Conservation (phyloP, 768 basidiomycete genomes). For the Suillus spraguei region DNA sequence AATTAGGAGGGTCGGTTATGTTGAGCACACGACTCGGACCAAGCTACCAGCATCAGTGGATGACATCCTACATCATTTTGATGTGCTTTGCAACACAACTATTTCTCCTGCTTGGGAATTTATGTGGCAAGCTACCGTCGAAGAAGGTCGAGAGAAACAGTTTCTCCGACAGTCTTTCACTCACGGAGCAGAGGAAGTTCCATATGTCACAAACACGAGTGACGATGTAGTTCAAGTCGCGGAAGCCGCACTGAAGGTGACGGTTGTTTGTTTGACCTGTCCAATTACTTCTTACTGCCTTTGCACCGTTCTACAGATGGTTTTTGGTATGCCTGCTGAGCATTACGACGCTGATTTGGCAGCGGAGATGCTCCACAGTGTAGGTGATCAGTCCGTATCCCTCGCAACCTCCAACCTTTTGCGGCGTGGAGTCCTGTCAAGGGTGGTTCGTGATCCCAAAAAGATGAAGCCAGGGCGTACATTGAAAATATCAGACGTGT, state of each 20-base stretch:
- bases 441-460: slow-evolving; percentile 60
- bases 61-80: slow-evolving; percentile 47
- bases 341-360: slow-evolving; percentile 65
- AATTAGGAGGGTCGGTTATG: slow-evolving; percentile 63
- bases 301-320: slow-evolving; percentile 57
- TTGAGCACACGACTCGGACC: slow-evolving; percentile 41
- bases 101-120: slow-evolving; percentile 64
- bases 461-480: slow-evolving; percentile 72
- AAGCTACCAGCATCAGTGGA: slow-evolving; percentile 47
- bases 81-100: slow-evolving; percentile 49
- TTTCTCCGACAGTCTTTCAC: slow-evolving; percentile 60
- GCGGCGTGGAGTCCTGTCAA: slow-evolving; percentile 66
- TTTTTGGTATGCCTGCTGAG: slow-evolving; percentile 71
- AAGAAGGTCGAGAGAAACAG: slow-evolving; percentile 76
- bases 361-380: slow-evolving; percentile 53
- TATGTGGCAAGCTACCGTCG: slow-evolving; percentile 70
- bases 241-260: slow-evolving; percentile 74
- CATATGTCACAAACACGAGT: slow-evolving; percentile 14
- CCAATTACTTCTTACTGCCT: background rate
- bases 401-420: slow-evolving; percentile 62
- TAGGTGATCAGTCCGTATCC: slow-evolving; percentile 58
- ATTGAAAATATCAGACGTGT: slow-evolving; percentile 78
- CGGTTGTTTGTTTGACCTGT: background rate
- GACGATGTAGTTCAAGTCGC: slow-evolving; percentile 53
- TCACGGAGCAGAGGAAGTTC: slow-evolving; percentile 37